Conservation (phyloP, 2,329 filamentous ascomycete species). For the Aspergillus hiratsukae region DNA sequence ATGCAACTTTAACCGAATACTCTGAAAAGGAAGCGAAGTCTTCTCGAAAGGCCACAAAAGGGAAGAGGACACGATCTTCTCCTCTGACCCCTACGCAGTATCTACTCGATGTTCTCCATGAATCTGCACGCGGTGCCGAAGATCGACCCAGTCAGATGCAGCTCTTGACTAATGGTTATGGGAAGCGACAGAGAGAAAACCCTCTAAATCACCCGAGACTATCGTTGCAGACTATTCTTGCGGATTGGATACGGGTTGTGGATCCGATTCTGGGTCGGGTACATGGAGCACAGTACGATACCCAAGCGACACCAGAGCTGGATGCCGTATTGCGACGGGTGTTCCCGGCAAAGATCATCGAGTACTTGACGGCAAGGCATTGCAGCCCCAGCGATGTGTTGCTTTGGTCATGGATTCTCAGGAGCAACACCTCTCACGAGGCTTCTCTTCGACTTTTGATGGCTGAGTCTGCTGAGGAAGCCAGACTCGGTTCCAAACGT, state of each 20-base stretch:
- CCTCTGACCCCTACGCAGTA: slow-evolving; percentile 27
- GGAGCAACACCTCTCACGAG: slow-evolving; percentile 29
- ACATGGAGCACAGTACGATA: neutral
- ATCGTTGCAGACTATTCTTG: slow-evolving; percentile 34
- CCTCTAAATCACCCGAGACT: slow-evolving; percentile 10
- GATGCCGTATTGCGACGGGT: slow-evolving; percentile 27
- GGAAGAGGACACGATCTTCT: neutral
- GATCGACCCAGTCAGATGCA: slow-evolving; percentile 3
- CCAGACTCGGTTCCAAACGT: neutral
- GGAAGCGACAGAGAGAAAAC: slow-evolving; percentile 4
- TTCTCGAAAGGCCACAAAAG: neutral
- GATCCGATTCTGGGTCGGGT: slow-evolving; percentile 23
- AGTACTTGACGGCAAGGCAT: slow-evolving; percentile 28
- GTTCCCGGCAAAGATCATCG: slow-evolving; percentile 26
- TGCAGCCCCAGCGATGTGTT: slow-evolving; percentile 39
- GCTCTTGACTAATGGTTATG: neutral
- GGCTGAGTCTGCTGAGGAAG: slow-evolving; percentile 22
- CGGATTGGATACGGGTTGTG: slow-evolving; percentile 35
- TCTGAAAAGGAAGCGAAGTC: neutral
- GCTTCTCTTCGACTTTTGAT: slow-evolving; percentile 35
- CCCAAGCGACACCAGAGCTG: slow-evolving; percentile 9
- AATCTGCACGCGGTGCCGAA: slow-evolving; percentile 14
- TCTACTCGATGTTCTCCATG: slow-evolving; percentile 26
- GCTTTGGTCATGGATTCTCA: slow-evolving; percentile 46
- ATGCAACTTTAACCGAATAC: neutral